Conservation (phyloP, 345 rosid genomes). For the Populus tremula region DNA sequence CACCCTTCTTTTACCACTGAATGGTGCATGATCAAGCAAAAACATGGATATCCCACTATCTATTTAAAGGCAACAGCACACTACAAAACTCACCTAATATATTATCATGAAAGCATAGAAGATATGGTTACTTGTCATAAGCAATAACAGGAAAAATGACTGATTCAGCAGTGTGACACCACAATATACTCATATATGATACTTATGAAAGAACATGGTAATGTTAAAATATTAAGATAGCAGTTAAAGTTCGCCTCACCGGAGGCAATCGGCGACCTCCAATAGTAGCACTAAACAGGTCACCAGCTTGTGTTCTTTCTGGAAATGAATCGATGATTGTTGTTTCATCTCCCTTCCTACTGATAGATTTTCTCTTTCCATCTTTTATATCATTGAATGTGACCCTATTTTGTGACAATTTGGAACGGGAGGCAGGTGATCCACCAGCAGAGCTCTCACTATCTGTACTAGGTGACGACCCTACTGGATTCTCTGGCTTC, state of each 20-base stretch:
- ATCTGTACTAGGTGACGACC: slow-evolving; percentile 50
- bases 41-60: no score
- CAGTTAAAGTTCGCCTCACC: slow-evolving; percentile 40
- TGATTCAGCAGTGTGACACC: no score
- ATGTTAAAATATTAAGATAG: slow-evolving; percentile 3
- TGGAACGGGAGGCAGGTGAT: slow-evolving; percentile 66
- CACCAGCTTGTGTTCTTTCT: slow-evolving; percentile 68
- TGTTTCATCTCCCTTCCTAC: slow-evolving; percentile 48
- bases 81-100: no score
- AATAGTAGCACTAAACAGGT: slow-evolving; percentile 58
- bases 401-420: slow-evolving; percentile 47
- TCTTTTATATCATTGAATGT: slow-evolving; percentile 35
- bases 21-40: no score
- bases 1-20: no score
- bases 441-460: slow-evolving; percentile 57
- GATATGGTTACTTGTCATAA: no score
- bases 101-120: no score
- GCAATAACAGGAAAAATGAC: no score
- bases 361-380: slow-evolving; percentile 54
- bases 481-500: slow-evolving; percentile 69
- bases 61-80: no score
- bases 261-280: slow-evolving; percentile 49
- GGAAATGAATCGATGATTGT: slow-evolving; percentile 48
- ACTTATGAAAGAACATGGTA: no score
- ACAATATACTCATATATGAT: no score